Conservation (phyloP, 1,284 basidiomycete genomes). For the Papiliotrema fonsecae region DNA sequence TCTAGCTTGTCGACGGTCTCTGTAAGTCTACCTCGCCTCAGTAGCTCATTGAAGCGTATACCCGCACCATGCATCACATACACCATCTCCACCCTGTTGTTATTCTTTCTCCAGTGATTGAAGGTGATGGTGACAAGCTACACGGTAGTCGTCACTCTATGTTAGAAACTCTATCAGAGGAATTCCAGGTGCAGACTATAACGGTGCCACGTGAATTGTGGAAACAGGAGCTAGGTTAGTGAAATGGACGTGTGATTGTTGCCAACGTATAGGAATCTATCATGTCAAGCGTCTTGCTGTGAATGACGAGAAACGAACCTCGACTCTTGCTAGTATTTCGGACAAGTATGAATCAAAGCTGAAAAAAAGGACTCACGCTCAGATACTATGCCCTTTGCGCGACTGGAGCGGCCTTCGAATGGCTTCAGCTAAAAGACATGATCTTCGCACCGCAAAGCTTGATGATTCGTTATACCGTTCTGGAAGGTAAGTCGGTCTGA, state of each 20-base stretch:
- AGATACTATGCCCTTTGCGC: constrained; percentile 87
- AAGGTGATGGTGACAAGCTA: too few relatives aligned
- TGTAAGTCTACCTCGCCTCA: background rate
- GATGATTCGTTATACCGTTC: constrained; percentile 70
- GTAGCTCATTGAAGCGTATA: background rate
- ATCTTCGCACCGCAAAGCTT: constrained; percentile 67
- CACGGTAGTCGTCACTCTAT: background rate
- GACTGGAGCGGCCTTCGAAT: constrained; percentile 75
- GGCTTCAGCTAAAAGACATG: constrained; percentile 62
- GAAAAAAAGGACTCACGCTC: background rate
- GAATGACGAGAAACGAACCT: constrained; percentile 68
- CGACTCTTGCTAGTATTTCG: constrained; percentile 64
- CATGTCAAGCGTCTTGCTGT: constrained; percentile 54
- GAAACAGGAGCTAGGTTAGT: background rate
- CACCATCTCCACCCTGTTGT: background rate
- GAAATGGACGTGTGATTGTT: too few relatives aligned
- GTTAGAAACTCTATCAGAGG: background rate
- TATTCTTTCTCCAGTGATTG: background rate
- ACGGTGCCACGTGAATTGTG: background rate
- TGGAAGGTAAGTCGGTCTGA: constrained; percentile 52
- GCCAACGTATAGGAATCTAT: background rate
- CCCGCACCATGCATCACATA: background rate
- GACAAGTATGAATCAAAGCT: constrained; percentile 59
- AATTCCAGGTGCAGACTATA: background rate
- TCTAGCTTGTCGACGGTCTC: background rate